Evolutionary conservation across 73 alveolate genomes (phyloP).

Genomic region (Paramecium tetraurelia): DNA sequence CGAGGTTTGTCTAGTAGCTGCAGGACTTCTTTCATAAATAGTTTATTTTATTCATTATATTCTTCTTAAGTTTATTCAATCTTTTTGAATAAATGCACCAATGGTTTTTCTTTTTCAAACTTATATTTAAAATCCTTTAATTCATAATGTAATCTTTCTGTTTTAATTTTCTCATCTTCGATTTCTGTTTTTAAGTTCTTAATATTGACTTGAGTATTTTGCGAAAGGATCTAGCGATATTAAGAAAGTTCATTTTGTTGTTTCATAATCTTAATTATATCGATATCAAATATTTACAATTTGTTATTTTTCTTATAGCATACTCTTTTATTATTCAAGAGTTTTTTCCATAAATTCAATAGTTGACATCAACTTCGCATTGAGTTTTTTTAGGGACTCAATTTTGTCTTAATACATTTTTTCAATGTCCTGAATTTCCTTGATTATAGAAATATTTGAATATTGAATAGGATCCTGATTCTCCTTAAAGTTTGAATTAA

Average conservation of each 20-base stretch:
- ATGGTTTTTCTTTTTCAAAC: slow-evolving; percentile 26
- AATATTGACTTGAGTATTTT: not conserved
- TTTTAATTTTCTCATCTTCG: slow-evolving; percentile 19
- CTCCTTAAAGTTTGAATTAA: not conserved
- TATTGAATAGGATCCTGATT: not conserved
- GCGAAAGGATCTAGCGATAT: not conserved
- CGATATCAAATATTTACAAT: not conserved
- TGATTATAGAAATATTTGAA: not conserved
- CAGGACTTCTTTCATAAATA: not conserved
- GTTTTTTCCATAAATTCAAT: slow-evolving; percentile 1
- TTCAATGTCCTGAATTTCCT: slow-evolving; percentile 4
- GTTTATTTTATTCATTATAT: slow-evolving; percentile 6
- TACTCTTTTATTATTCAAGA: not conserved
- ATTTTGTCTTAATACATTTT: not conserved
- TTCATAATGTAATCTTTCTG: slow-evolving; percentile 17
- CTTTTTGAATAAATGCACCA: not conserved
- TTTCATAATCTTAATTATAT: not conserved
- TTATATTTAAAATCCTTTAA: not conserved
- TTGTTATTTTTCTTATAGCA: not conserved
- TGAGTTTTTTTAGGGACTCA: not conserved
- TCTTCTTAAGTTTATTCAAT: slow-evolving; percentile 23
- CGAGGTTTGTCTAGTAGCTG: slow-evolving; percentile 9
- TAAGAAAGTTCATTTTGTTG: not conserved
- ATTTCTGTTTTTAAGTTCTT: not conserved
- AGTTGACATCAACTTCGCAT: not conserved